These are phyloP conservation scores for Ophiocordyceps camponoti-floridani DNA, from an alignment of 2,329 filamentous ascomycete genomes.

Conservation along the genomic window DNA sequence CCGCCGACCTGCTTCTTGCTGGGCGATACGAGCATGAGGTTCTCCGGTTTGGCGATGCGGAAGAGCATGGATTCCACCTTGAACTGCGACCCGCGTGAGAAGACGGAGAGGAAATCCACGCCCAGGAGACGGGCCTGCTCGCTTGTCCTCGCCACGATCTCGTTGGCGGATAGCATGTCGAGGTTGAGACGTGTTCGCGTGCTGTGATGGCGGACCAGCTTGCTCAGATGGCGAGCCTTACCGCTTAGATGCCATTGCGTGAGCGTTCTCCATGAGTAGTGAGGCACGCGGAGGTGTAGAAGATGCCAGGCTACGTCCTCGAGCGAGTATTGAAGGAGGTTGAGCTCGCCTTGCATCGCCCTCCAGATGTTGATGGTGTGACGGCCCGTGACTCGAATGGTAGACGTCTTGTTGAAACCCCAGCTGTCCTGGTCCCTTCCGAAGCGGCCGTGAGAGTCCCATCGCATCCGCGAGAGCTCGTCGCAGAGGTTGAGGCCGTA, in stretches of 20 bases:
- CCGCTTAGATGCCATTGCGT: conserved; percentile 66
- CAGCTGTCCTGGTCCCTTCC: conserved; percentile 77
- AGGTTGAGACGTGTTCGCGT: conserved; percentile 63
- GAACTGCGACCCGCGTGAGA: conserved; percentile 88
- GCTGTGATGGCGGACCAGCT: conserved; percentile 62
- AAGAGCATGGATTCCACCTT: conserved; percentile 99
- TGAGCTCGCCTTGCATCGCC: conserved; percentile 85
- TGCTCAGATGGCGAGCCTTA: conserved; percentile 50
- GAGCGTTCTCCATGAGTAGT: conserved; percentile 64
- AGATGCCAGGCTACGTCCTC: conserved; percentile 91
- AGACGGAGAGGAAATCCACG: conserved; percentile 93
- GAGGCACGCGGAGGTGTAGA: conserved; percentile 71
- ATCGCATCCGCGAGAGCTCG: conserved; percentile 78
- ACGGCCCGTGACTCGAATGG: conserved; percentile 78
- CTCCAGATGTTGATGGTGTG: conserved; percentile 97
- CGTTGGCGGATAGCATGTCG: conserved; percentile 82
- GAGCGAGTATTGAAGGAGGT: conserved; percentile 84
- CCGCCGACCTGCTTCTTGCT: conserved; percentile 80
- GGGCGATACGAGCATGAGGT: conserved; percentile 77
- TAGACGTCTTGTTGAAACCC: conserved; percentile 89
- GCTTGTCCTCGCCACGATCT: conserved; percentile 73
- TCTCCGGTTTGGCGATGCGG: conserved; percentile 91
- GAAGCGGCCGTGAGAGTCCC: conserved; percentile 64
- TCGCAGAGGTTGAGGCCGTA: conserved; percentile 86
- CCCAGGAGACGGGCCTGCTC: conserved; percentile 87